Conservation (phyloP, 1,284 basidiomycete species). For the Coniferiporia weirii region DNA sequence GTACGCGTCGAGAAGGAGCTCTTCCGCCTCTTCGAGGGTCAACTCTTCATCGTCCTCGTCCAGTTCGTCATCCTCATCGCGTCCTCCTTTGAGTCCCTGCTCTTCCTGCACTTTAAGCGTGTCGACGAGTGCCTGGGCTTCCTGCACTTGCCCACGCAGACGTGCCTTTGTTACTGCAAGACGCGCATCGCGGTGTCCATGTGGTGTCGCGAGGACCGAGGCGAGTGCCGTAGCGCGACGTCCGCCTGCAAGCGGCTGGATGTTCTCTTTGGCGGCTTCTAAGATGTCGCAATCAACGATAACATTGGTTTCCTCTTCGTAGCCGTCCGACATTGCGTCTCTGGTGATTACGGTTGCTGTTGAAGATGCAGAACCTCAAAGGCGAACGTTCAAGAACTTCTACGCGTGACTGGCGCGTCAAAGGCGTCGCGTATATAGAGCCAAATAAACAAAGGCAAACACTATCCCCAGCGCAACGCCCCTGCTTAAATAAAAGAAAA, state of each 20-base stretch:
- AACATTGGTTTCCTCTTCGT: conserved; percentile 11
- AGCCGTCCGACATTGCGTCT: background rate
- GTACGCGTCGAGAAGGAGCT: conserved; percentile 45
- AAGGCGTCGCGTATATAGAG: background rate
- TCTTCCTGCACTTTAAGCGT: conserved; percentile 21
- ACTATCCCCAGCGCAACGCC: background rate
- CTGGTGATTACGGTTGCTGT: background rate
- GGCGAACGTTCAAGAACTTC: background rate
- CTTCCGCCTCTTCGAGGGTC: conserved; percentile 23
- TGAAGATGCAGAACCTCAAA: background rate
- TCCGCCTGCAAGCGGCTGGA: conserved; percentile 70
- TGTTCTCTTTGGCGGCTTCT: conserved; percentile 80
- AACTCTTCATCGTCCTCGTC: conserved; percentile 36
- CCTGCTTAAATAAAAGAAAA: background rate
- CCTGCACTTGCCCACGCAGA: conserved; percentile 47
- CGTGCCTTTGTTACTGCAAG: conserved; percentile 57
- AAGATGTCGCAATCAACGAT: conserved; percentile 75
- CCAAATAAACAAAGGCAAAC: background rate
- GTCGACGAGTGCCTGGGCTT: conserved; percentile 37
- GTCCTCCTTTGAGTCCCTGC: conserved; percentile 22
- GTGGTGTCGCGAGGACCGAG: conserved; percentile 64
- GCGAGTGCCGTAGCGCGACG: conserved; percentile 70
- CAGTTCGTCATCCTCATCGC: conserved; percentile 42
- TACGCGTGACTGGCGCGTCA: background rate
- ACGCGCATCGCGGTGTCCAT: conserved; percentile 63